Evolutionary conservation across 768 basidiomycete species (phyloP), one percentile per base, ranked within the genome.

Genomic region (Tricholomella constricta): DNA sequence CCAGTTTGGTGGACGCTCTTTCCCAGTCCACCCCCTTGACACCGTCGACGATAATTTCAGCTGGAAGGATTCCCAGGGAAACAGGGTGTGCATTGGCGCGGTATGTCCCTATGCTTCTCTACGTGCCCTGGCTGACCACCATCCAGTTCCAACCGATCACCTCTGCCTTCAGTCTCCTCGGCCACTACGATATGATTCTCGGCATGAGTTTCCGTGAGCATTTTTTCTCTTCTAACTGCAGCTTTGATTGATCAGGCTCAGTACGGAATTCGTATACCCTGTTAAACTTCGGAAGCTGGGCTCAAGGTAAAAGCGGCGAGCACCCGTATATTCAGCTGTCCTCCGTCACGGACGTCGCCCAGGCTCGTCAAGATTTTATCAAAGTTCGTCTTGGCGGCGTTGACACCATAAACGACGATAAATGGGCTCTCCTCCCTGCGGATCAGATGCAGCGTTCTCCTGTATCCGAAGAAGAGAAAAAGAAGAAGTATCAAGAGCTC

Each of bases 81-180:
- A 73, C 56, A 66, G 77, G 48, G 78, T 80, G 1, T 91, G 89
- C 65, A 74, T 85, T 50, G 89, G 89, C 14, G 73, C 86, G 45
- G 87, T 89, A 64, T 65, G 85, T 23, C 47, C 23, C 36, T 40
- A 22, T 25, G 20, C 26, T 17, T 41, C 15, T 4, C 20, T 10
- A 35, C 27, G 20, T 26, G 54, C 41, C 15, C 0, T 17, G 38
- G n/a, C 23, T 26, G 52, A 64, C 42, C 67, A n/a, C 20, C 25
- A 11, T 52, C 32, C 58, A 89, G 82, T 92, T 89, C 77, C 90
- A 92, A 76, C 90, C 89, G 2, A 88, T 91, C 57, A 88, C 89
- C 12, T 81, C 84, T 3, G 88, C 89, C 4, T 89, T 91, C 71
- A 85, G 86, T 72, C 57, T 89, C 36, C 78, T 88, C 23, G 86